These are phyloP conservation scores for Pythium dissimile DNA, from an alignment of 352 stramenopile species.

Conservation along the genomic window DNA sequence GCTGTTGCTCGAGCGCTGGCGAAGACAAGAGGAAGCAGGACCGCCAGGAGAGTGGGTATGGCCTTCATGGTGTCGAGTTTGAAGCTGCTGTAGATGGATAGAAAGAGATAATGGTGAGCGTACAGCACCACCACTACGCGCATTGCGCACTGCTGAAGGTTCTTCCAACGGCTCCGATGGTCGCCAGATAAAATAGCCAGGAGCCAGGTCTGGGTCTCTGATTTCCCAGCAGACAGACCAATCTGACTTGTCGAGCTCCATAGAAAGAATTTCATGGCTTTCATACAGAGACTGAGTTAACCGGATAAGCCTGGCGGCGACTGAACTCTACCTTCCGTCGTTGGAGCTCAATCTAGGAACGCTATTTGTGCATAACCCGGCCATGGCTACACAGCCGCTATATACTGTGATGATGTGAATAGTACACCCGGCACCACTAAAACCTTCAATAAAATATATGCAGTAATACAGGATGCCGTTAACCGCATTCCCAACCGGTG, in stretches of 20 bases:
- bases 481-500: too few relatives aligned
- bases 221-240: too few relatives aligned
- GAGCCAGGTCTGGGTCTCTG: too few relatives aligned
- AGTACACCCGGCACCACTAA: background rate
- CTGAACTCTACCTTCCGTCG: too few relatives aligned
- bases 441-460: background rate
- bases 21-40: background rate
- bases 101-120: too few relatives aligned
- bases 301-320: too few relatives aligned
- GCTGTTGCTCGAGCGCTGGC: background rate
- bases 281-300: background rate
- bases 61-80: background rate
- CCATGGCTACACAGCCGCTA: constrained; percentile 1
- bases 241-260: too few relatives aligned
- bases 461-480: background rate
- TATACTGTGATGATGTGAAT: background rate
- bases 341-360: background rate
- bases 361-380: background rate
- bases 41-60: background rate
- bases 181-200: too few relatives aligned
- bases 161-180: background rate
- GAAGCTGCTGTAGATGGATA: background rate
- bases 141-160: background rate
- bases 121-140: too few relatives aligned
- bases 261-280: background rate